These are phyloP conservation scores for Saturnispora mendoncae DNA, from an alignment of 805 yeast genomes.

Conservation along the genomic window DNA sequence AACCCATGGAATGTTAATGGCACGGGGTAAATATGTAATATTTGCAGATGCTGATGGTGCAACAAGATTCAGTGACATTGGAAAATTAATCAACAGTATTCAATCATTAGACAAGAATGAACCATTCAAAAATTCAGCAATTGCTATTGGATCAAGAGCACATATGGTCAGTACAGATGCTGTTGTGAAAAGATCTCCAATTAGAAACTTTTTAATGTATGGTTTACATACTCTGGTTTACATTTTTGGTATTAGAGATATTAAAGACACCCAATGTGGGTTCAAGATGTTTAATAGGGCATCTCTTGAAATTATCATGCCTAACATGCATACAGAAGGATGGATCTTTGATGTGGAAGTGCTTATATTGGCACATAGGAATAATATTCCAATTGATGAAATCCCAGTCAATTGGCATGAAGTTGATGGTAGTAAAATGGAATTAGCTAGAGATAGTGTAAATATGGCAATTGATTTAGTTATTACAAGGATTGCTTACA, in stretches of 20 bases:
- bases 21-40: constrained; percentile 62
- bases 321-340: constrained; percentile 90
- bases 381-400: constrained; percentile 59
- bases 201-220: constrained; percentile 88
- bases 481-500: constrained; percentile 80
- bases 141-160: constrained; percentile 90
- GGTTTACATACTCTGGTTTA: constrained; percentile 80
- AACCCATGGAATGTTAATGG: constrained; percentile 75
- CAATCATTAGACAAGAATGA: constrained; percentile 18
- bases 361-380: constrained; percentile 67
- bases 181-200: constrained; percentile 84
- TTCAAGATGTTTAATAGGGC: constrained; percentile 79
- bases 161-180: constrained; percentile 96
- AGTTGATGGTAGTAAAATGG: constrained; percentile 91
- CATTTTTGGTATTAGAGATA: constrained; percentile 77
- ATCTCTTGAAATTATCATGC: constrained; percentile 62
- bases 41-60: constrained; percentile 99
- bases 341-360: constrained; percentile 98
- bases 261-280: constrained; percentile 96
- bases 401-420: constrained; percentile 95
- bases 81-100: constrained; percentile 40
- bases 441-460: constrained; percentile 80
- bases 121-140: constrained; percentile 35
- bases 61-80: constrained; percentile 64
- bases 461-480: constrained; percentile 92